Conservation (phyloP, 2,329 filamentous ascomycete species). For the Phialocephala subalpina region DNA sequence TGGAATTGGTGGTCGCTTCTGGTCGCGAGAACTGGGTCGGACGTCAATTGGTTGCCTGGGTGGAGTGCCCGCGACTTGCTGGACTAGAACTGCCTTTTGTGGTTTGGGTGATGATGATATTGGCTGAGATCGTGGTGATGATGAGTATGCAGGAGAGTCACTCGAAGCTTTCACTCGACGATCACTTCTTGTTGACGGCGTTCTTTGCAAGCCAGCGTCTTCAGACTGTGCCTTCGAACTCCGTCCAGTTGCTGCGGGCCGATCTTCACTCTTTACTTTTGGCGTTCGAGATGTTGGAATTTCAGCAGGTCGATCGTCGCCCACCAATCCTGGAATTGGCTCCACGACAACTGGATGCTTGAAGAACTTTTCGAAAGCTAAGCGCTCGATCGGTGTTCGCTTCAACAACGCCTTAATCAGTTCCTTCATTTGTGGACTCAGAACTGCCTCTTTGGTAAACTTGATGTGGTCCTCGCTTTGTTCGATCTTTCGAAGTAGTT, state of each 20-base stretch:
- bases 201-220: conserved; percentile 33
- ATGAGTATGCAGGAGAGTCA: conserved; percentile 35
- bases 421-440: conserved; percentile 79
- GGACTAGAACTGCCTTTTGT: conserved; percentile 27
- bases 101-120: conserved; percentile 34
- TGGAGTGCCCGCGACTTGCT: conserved; percentile 35
- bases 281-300: conserved; percentile 16
- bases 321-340: conserved; percentile 81
- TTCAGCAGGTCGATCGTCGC: conserved; percentile 69
- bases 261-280: conserved; percentile 69
- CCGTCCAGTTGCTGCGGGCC: conserved; percentile 36
- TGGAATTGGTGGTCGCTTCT: conserved; percentile 33
- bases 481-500: conserved; percentile 91
- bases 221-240: conserved; percentile 24
- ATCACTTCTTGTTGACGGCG: conserved; percentile 36
- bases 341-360: conserved; percentile 73
- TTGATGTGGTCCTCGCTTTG: conserved; percentile 84
- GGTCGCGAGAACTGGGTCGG: conserved; percentile 32
- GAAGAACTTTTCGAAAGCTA: conserved; percentile 90
- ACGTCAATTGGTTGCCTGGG: conserved; percentile 24
- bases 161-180: conserved; percentile 28
- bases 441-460: conserved; percentile 76
- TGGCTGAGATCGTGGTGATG: conserved; percentile 37
- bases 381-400: conserved; percentile 82
- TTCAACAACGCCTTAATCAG: conserved; percentile 85